Percentiles rank a stretch among this genome's conserved stretches.
Evolutionary conservation across 148 eudicot genomes (phyloP).

Genomic region (Chenopodium album): DNA sequence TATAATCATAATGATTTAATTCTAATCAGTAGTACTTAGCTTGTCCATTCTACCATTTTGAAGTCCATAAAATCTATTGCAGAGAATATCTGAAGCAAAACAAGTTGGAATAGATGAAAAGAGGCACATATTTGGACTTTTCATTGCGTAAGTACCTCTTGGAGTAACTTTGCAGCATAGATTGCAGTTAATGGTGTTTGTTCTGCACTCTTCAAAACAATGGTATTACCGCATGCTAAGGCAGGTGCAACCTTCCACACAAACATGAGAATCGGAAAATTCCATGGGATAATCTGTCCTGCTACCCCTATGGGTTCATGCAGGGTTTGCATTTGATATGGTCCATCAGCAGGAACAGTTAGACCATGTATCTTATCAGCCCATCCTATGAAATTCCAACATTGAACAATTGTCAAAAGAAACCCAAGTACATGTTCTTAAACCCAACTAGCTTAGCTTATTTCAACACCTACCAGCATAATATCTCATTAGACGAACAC

Average conservation of each 20-base stretch:
- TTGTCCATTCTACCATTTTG: neutral
- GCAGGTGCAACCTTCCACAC: conserved; percentile 87
- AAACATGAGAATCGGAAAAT: conserved; percentile 79
- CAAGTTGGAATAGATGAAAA: neutral
- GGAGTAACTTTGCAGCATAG: conserved; percentile 58
- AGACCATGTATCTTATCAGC: conserved; percentile 83
- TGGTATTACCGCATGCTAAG: conserved; percentile 72
- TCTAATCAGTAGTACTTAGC: neutral
- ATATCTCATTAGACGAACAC: conserved; percentile 55
- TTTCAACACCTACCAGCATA: conserved; percentile 51
- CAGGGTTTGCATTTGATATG: conserved; percentile 57
- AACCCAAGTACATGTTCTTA: neutral
- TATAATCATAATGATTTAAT: neutral
- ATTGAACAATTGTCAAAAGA: neutral
- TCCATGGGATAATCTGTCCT: conserved; percentile 89
- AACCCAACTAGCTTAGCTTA: neutral
- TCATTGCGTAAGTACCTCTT: conserved; percentile 44
- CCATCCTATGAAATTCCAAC: conserved; percentile 48
- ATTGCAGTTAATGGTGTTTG: conserved; percentile 78
- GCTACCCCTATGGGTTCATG: conserved; percentile 87
- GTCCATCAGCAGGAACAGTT: conserved; percentile 68
- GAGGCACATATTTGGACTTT: neutral
- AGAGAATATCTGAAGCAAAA: neutral
- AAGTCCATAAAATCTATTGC: neutral
- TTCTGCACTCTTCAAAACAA: conserved; percentile 74